Conservation (phyloP, 2,329 filamentous ascomycete species). For the Mariannaea sp. region DNA sequence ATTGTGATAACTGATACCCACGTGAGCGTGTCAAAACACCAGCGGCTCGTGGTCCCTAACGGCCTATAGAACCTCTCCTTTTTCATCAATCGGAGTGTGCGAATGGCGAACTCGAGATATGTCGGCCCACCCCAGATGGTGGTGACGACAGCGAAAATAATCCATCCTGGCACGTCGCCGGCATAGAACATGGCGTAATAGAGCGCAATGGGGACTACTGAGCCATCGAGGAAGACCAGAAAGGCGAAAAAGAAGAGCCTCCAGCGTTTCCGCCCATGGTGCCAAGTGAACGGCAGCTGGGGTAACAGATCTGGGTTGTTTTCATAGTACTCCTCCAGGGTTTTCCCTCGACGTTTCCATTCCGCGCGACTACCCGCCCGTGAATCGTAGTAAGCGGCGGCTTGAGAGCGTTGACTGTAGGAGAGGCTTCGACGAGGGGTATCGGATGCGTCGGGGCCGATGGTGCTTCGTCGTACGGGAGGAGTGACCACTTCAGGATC, state of each 20-base stretch:
- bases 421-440: slow-evolving; percentile 42
- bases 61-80: slow-evolving; percentile 56
- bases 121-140: slow-evolving; percentile 61
- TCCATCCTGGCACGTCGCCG: slow-evolving; percentile 45
- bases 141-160: slow-evolving; percentile 58
- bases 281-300: slow-evolving; percentile 49
- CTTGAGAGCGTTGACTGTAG: slow-evolving; percentile 41
- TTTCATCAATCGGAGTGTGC: slow-evolving; percentile 54
- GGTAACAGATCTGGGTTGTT: slow-evolving; percentile 46
- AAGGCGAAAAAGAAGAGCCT: slow-evolving; percentile 55
- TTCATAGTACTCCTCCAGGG: slow-evolving; percentile 47
- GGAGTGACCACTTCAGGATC: slow-evolving; percentile 18
- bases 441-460: slow-evolving; percentile 26
- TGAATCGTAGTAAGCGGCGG: slow-evolving; percentile 48
- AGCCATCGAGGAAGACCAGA: slow-evolving; percentile 52
- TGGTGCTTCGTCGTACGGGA: slow-evolving; percentile 21
- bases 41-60: slow-evolving; percentile 50
- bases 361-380: slow-evolving; percentile 44
- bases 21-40: slow-evolving; percentile 57
- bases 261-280: slow-evolving; percentile 46
- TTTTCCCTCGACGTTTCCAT: slow-evolving; percentile 43
- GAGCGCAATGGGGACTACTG: slow-evolving; percentile 53
- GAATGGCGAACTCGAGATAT: slow-evolving; percentile 57
- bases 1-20: slow-evolving; percentile 54
- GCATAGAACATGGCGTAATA: slow-evolving; percentile 56